Evolutionary conservation across 2,329 filamentous ascomycete genomes (phyloP).

Genomic region (Diplocarpon mali): DNA sequence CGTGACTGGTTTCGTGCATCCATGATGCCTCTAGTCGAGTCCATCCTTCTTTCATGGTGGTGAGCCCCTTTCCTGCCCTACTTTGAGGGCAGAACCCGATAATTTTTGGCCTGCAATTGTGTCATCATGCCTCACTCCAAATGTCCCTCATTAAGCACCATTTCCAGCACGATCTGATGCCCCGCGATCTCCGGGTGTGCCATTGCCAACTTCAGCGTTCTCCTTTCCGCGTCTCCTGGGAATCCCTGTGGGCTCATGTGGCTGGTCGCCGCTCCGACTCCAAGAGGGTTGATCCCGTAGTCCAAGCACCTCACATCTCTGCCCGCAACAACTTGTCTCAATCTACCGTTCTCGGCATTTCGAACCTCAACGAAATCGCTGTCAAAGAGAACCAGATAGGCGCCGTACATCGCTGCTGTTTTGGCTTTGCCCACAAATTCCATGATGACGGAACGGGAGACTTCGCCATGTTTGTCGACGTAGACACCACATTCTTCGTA

Average conservation of each 20-base stretch:
- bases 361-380: conserved; percentile 94
- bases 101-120: too few relatives aligned
- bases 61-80: too few relatives aligned
- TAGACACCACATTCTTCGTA: conserved; percentile 97
- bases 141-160: conserved; percentile 85
- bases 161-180: conserved; percentile 80
- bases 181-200: conserved; percentile 80
- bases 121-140: conserved; percentile 18
- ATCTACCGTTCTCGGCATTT: conserved; percentile 87
- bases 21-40: too few relatives aligned
- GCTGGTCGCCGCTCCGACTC: conserved; percentile 36
- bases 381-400: conserved; percentile 88
- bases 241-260: conserved; percentile 12
- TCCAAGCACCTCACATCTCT: conserved; percentile 85
- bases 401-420: conserved; percentile 77
- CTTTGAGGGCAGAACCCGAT: too few relatives aligned
- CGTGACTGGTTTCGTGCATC: background rate
- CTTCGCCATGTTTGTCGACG: conserved; percentile 95
- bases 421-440: conserved; percentile 94
- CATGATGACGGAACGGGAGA: conserved; percentile 90
- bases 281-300: conserved; percentile 52
- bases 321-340: conserved; percentile 90
- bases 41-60: too few relatives aligned
- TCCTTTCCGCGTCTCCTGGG: conserved; percentile 36
- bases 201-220: conserved; percentile 90